Conservation (phyloP, 257 asterid genomes). For the Solanum acaule region DNA sequence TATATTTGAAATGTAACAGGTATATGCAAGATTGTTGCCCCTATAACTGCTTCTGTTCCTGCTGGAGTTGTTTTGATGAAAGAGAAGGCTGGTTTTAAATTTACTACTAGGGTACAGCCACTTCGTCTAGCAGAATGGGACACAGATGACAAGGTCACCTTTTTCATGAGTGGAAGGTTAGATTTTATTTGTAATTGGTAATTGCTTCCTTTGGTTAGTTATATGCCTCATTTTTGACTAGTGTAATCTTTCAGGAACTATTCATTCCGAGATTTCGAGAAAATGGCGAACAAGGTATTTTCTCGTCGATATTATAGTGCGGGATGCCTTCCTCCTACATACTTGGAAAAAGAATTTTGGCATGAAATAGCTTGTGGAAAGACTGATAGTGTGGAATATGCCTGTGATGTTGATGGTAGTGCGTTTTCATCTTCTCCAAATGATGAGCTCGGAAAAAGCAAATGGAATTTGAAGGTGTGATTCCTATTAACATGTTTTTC, state of each 20-base stretch:
- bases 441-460: slow-evolving; percentile 86
- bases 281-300: slow-evolving; percentile 95
- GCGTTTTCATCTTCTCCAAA: slow-evolving; percentile 85
- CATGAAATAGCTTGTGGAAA: slow-evolving; percentile 91
- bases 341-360: slow-evolving; percentile 98
- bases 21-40: slow-evolving; percentile 91
- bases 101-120: slow-evolving; percentile 96
- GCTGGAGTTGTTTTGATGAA: slow-evolving; percentile 92
- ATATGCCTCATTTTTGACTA: slow-evolving; percentile 17
- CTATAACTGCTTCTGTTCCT: slow-evolving; percentile 86
- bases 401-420: slow-evolving; percentile 99
- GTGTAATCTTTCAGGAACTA: slow-evolving; percentile 63
- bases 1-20: slow-evolving; percentile 38
- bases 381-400: slow-evolving; percentile 98
- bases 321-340: slow-evolving; percentile 86
- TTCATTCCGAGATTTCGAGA: slow-evolving; percentile 94
- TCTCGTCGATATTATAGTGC: slow-evolving; percentile 83
- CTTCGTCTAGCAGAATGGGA: slow-evolving; percentile 97
- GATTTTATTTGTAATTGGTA: slow-evolving; percentile 4
- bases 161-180: slow-evolving; percentile 95
- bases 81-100: slow-evolving; percentile 83
- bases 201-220: not conserved
- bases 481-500: slow-evolving; percentile 6
- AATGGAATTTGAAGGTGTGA: slow-evolving; percentile 95
- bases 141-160: slow-evolving; percentile 81